phyloP scores from a whole-genome alignment of 2,329 filamentous ascomycete species.

The Colletotrichum tofieldiae region DNA sequence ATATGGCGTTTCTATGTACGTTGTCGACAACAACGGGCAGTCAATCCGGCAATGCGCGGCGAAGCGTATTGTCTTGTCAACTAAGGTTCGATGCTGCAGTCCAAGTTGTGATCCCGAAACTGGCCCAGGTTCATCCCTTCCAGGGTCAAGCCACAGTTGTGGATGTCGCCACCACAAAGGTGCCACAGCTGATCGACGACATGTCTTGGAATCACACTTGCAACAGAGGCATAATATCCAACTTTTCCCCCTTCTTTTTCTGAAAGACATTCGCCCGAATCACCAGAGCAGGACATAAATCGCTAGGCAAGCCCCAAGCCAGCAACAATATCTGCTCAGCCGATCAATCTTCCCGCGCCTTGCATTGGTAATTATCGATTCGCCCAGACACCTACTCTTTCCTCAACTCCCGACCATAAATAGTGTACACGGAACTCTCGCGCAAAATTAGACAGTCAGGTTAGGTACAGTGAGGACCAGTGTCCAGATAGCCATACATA shows the following conservation, averaged over 20 bases:
- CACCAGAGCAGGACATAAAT: no score
- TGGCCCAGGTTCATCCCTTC: conserved; percentile 32
- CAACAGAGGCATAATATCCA: not conserved
- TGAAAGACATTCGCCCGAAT: not conserved
- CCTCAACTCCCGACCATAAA: not conserved
- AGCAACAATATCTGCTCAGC: not conserved
- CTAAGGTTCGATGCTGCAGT: conserved; percentile 29
- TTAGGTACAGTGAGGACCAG: conserved; percentile 29
- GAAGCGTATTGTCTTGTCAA: not conserved
- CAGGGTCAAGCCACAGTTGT: conserved; percentile 36
- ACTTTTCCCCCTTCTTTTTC: not conserved
- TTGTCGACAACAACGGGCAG: not conserved
- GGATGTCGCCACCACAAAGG: conserved; percentile 34
- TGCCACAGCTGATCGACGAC: conserved; percentile 39
- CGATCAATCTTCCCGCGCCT: not conserved
- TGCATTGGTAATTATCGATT: not conserved
- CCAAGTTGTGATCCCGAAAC: not conserved
- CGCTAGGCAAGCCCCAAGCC: not conserved
- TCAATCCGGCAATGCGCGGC: not conserved
- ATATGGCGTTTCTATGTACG: not conserved
- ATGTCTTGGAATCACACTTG: conserved; percentile 17
- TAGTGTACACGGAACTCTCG: conserved; percentile 7
- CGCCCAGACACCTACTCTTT: not conserved
- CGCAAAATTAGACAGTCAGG: conserved; percentile 22
- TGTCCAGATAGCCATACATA: conserved; percentile 25